A percentile compares a stretch with the other conserved stretches of the same genome.
These are phyloP conservation scores for Ramaria sp. DNA, from an alignment of 768 basidiomycete species.

Conservation along the genomic window DNA sequence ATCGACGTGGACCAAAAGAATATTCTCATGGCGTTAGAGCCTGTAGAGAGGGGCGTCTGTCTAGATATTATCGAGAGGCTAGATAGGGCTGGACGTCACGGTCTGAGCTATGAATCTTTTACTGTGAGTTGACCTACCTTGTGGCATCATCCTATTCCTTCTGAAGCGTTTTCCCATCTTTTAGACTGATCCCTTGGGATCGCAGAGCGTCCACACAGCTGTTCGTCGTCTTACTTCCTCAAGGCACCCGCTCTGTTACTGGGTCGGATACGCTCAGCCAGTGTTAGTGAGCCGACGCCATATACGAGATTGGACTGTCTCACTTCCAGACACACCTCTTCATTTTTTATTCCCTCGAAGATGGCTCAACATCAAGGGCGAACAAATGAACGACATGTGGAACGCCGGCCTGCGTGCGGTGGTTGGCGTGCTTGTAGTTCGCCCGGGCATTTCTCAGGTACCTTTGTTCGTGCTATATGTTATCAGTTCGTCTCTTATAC, in stretches of 20 bases:
- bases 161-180: neutral
- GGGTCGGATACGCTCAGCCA: slow-evolving; percentile 4
- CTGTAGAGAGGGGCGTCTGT: neutral
- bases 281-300: slow-evolving; percentile 6
- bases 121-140: neutral
- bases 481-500: neutral
- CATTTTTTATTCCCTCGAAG: slow-evolving; percentile 52
- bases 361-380: slow-evolving; percentile 68
- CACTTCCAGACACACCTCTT: slow-evolving; percentile 33
- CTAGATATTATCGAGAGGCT: neutral
- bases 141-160: neutral
- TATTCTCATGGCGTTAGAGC: neutral
- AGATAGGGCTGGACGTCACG: neutral
- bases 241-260: neutral
- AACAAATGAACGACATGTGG: slow-evolving; percentile 53
- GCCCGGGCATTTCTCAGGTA: slow-evolving; percentile 69
- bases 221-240: neutral
- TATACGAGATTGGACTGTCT: slow-evolving; percentile 45
- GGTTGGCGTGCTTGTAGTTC: slow-evolving; percentile 51
- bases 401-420: slow-evolving; percentile 61
- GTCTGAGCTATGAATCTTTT: neutral
- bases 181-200: neutral
- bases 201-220: neutral
- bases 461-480: slow-evolving; percentile 12
- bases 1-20: neutral